Base-by-base conservation (phyloP, 2,329 filamentous ascomycete genomes). In the Sporothrix pallida region DNA sequence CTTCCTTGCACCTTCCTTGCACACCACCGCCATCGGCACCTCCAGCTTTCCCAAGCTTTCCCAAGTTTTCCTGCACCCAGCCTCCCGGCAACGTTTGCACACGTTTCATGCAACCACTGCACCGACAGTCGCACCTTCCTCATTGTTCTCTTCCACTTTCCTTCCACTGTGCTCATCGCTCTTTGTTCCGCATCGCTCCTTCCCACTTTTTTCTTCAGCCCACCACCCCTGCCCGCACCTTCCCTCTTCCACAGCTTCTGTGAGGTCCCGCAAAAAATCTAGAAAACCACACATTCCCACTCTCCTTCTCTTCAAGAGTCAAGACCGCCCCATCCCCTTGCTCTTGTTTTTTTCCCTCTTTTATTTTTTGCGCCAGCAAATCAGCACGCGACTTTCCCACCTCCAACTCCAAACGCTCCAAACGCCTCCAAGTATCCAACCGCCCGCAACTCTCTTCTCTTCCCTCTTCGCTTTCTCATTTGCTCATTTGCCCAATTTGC, bases 331-430 rank as follows among this genome's bases (percentile, higher is more conserved):
- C 70, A 26, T 13, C 67, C 37, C 23, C 48, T 44, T 37, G 31
- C 12, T 56, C 60, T 56, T 60, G 44, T 52, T 60, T 52, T 48
- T 17, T 58, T 52, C 13, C 3, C 26, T 26, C 12, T 58, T 56
- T 54, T 23, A 42, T 12, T 26, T 44, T 58, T 68, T 73, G 63
- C 70, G 42, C 56, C 75, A 74, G 74, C 86, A 87, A 87, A 87
- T 87, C 86, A 88, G 83, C 83, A 82, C 81, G 78, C 81, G 81
- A 80, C 80, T 79, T 81, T 79, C 78, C 60, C 81, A 78, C 79
- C 80, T 79, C 81, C 80, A 81, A 80, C 78, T 15, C 70, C 12
- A 63, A 60, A 56, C 20, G 60, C 78, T 15, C 70, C 12, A 63
- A 60, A 56, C 20, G 60, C 26, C 60, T 37, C 31, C 31, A 56